A percentile compares a stretch with the other conserved stretches of the same genome.
phyloP scores from a whole-genome alignment of 2,329 filamentous ascomycete genomes.

The Nannizzia gypsea region DNA sequence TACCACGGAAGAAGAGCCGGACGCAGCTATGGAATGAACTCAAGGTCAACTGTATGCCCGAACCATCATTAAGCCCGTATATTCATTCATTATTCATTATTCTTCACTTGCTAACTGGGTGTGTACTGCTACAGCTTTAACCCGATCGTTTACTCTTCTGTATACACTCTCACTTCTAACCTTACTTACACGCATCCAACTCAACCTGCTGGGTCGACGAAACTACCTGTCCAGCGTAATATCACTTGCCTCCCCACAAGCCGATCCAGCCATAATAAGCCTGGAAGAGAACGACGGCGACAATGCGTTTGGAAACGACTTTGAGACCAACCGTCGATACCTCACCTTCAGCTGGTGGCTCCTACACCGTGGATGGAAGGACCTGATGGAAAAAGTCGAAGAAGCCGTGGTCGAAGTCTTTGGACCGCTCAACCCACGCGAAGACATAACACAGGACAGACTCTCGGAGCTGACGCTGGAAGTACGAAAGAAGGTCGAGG shows the following conservation, averaged over 20 bases:
- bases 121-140: constrained; percentile 60
- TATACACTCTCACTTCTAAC: constrained; percentile 85
- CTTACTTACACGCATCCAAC: constrained; percentile 84
- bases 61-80: neutral
- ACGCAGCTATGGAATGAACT: constrained; percentile 94
- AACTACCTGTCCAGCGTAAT: constrained; percentile 96
- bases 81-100: too few relatives aligned
- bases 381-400: constrained; percentile 70
- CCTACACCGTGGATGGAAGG: constrained; percentile 76
- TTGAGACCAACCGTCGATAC: constrained; percentile 90
- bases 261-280: constrained; percentile 63
- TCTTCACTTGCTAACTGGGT: constrained; percentile 2
- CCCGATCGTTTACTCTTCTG: constrained; percentile 77
- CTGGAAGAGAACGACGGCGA: constrained; percentile 91
- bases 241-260: constrained; percentile 65
- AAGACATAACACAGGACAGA: constrained; percentile 69
- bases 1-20: constrained; percentile 58
- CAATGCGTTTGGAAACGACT: constrained; percentile 79
- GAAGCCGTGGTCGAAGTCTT: constrained; percentile 82
- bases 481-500: constrained; percentile 76
- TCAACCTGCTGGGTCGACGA: constrained; percentile 88
- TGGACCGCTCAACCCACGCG: constrained; percentile 74
- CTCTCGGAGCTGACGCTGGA: constrained; percentile 71
- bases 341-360: constrained; percentile 98
- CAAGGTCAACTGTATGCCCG: constrained; percentile 71